phyloP scores from a whole-genome alignment of 768 basidiomycete species.

The Termitomyces sp. region DNA sequence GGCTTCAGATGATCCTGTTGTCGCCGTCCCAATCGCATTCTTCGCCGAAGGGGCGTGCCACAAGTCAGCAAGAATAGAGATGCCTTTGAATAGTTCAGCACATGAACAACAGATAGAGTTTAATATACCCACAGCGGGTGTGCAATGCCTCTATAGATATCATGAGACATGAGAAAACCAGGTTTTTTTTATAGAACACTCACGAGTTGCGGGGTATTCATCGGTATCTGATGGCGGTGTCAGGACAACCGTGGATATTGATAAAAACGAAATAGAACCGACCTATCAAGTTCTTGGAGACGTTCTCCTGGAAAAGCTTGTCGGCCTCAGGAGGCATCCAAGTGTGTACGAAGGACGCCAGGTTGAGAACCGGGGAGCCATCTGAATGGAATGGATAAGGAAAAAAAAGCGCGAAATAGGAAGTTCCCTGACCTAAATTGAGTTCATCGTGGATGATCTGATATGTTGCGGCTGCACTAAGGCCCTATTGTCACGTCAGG shows the following conservation, averaged over 20 bases:
- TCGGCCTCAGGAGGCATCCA: slow-evolving; percentile 59
- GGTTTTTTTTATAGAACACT: no score
- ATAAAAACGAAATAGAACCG: neutral
- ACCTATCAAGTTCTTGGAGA: slow-evolving; percentile 65
- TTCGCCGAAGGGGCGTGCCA: slow-evolving; percentile 68
- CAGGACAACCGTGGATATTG: slow-evolving; percentile 1
- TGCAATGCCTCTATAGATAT: slow-evolving; percentile 44
- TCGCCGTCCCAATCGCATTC: slow-evolving; percentile 68
- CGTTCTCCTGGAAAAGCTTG: slow-evolving; percentile 59
- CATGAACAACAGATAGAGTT: neutral
- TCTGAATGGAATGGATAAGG: slow-evolving; percentile 32
- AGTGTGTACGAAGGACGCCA: slow-evolving; percentile 63
- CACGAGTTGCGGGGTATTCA: slow-evolving; percentile 68
- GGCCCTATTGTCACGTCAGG: slow-evolving; percentile 42
- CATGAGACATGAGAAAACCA: neutral
- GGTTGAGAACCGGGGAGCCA: slow-evolving; percentile 59
- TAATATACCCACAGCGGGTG: slow-evolving; percentile 41
- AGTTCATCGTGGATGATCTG: slow-evolving; percentile 63
- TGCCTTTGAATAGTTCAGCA: slow-evolving; percentile 5
- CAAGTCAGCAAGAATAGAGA: slow-evolving; percentile 55
- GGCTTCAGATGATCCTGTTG: slow-evolving; percentile 71
- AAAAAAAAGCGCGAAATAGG: neutral
- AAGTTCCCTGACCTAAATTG: slow-evolving; percentile 44
- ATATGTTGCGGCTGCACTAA: slow-evolving; percentile 53
- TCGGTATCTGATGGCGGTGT: slow-evolving; percentile 35